Percentiles rank a stretch among this genome's conserved stretches.
These are phyloP conservation scores for Isoetes taiwanensis DNA, from an alignment of 75 land plant species.

Conservation along the genomic window DNA sequence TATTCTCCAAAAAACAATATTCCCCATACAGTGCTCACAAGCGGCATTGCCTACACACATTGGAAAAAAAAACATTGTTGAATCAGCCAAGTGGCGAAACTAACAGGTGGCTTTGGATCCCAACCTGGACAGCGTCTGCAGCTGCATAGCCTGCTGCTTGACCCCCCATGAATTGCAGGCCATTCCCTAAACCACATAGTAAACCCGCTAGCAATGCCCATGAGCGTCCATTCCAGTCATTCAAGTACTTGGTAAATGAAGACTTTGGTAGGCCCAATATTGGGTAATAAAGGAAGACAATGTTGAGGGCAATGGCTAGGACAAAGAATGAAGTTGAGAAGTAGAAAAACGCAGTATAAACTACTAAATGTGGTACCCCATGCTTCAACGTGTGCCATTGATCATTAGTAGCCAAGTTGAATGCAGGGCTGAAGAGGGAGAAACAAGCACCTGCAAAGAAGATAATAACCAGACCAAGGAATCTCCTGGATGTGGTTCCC, in stretches of 20 bases:
- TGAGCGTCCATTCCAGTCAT: slow-evolving; percentile 71
- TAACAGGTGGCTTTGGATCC: not conserved
- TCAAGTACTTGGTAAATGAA: slow-evolving; percentile 51
- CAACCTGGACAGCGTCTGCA: slow-evolving; percentile 97
- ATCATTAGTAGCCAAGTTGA: slow-evolving; percentile 94
- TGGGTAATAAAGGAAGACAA: slow-evolving; percentile 66
- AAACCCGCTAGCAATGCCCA: slow-evolving; percentile 88
- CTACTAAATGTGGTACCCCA: slow-evolving; percentile 75
- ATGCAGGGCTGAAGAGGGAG: slow-evolving; percentile 87
- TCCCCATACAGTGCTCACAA: slow-evolving; percentile 98
- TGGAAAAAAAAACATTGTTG: not conserved
- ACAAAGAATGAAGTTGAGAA: slow-evolving; percentile 65
- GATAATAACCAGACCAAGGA: slow-evolving; percentile 59
- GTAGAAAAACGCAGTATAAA: slow-evolving; percentile 94
- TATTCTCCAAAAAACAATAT: slow-evolving; percentile 80
- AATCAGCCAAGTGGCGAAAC: not conserved
- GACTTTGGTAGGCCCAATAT: slow-evolving; percentile 55
- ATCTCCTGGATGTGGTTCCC: slow-evolving; percentile 44
- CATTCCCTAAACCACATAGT: slow-evolving; percentile 90
- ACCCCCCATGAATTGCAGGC: slow-evolving; percentile 98
- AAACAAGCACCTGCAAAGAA: slow-evolving; percentile 87
- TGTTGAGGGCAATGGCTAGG: slow-evolving; percentile 50
- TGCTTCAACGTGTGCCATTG: slow-evolving; percentile 77
- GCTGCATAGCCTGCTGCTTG: slow-evolving; percentile 99
- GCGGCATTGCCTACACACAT: slow-evolving; percentile 62